Conservation (phyloP, 2,329 filamentous ascomycete species). For the Ascochyta viciae-villosae region DNA sequence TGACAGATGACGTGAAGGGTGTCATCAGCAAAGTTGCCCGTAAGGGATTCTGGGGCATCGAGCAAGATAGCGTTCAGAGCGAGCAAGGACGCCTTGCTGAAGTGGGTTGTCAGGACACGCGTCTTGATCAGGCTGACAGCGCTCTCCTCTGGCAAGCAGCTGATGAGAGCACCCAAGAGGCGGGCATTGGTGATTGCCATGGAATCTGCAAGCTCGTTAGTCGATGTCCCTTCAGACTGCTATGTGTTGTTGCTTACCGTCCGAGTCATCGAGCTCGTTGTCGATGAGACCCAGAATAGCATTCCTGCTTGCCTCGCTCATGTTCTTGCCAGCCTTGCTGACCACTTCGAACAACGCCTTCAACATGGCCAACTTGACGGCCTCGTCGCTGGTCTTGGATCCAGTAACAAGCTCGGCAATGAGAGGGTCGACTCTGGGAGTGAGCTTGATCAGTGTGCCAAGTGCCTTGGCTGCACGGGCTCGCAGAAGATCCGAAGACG, state of each 20-base stretch:
- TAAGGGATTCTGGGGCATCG: conserved; percentile 76
- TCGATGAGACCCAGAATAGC: conserved; percentile 92
- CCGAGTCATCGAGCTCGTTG: conserved; percentile 76
- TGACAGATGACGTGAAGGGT: conserved; percentile 78
- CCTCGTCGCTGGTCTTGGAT: conserved; percentile 84
- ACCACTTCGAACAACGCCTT: conserved; percentile 96
- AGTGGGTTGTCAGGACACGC: conserved; percentile 78
- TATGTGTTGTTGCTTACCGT: conserved; percentile 58
- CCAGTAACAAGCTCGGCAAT: conserved; percentile 94
- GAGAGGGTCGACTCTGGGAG: conserved; percentile 91
- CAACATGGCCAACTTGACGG: conserved; percentile 94
- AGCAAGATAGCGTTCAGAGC: conserved; percentile 87
- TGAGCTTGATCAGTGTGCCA: conserved; percentile 93
- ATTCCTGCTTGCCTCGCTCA: conserved; percentile 87
- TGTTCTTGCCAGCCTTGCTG: conserved; percentile 90
- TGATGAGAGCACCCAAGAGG: conserved; percentile 86
- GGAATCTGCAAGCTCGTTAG: conserved; percentile 51
- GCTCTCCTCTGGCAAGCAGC: conserved; percentile 78
- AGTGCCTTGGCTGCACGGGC: conserved; percentile 90
- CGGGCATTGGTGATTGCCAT: conserved; percentile 92
- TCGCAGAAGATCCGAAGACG: conserved; percentile 86
- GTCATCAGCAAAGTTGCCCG: conserved; percentile 74
- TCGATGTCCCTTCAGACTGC: background rate
- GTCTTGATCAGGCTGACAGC: conserved; percentile 68
- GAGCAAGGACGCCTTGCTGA: conserved; percentile 80